A percentile compares a stretch with the other conserved stretches of the same genome.
Evolutionary conservation across 495 filamentous ascomycete genomes (phyloP).

Genomic region (Aspergillus coremiiformis): DNA sequence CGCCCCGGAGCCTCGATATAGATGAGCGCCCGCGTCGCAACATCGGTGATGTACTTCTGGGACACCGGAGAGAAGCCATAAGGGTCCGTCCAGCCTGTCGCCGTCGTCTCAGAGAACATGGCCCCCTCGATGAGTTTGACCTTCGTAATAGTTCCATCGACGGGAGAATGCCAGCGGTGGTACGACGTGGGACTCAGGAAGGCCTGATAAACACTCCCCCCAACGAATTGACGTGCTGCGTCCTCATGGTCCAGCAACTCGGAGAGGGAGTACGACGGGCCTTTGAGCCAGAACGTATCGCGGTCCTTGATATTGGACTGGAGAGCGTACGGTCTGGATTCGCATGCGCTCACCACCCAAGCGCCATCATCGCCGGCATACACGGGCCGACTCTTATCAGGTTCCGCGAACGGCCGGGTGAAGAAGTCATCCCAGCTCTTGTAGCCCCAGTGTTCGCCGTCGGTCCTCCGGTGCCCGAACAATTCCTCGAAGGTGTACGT

Average conservation of each 20-base stretch:
- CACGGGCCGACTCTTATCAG: conserved; percentile 21
- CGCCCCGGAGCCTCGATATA: conserved; percentile 57
- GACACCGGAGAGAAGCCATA: not conserved
- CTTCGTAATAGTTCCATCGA: conserved; percentile 40
- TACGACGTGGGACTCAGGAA: conserved; percentile 49
- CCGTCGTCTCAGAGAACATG: conserved; percentile 51
- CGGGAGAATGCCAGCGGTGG: conserved; percentile 54
- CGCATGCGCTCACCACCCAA: conserved; percentile 49
- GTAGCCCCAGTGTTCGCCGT: conserved; percentile 26
- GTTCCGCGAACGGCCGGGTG: conserved; percentile 33
- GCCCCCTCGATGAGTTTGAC: conserved; percentile 45
- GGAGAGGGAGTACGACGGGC: conserved; percentile 48
- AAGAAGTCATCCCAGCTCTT: conserved; percentile 63
- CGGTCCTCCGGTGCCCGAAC: not conserved
- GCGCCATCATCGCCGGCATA: conserved; percentile 13
- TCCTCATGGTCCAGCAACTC: conserved; percentile 47
- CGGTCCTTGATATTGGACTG: not conserved
- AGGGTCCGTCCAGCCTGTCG: conserved; percentile 19
- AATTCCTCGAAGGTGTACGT: not conserved
- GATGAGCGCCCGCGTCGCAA: conserved; percentile 49
- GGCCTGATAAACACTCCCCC: conserved; percentile 51
- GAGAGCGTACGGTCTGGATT: conserved; percentile 31
- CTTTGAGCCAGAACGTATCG: conserved; percentile 36
- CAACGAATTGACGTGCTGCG: conserved; percentile 35
- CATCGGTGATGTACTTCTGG: conserved; percentile 44